Base-by-base conservation (phyloP, 2,329 filamentous ascomycete genomes). In the Fusarium haematococcum region DNA sequence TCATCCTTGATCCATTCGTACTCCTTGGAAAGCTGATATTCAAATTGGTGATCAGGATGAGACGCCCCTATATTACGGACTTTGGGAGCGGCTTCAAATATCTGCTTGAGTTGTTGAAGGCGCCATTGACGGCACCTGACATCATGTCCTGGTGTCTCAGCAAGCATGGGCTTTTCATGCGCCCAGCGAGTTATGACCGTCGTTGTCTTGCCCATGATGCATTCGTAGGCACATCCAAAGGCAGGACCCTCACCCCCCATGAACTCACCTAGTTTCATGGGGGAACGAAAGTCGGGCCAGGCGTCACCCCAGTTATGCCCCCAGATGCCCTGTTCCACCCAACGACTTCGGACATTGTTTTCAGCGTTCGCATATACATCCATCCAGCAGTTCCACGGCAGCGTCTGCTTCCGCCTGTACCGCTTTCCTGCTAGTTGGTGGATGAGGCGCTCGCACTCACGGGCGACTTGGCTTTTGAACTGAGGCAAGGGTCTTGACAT, bases 291-390 rank as follows among this genome's bases (percentile, higher is more conserved):
- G n/a, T 23, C n/a, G 16, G 35, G 16, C 69, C 69, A 72, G 25
- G 63, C 66, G 1, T 63, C 63, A 7, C 71, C 71, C 67, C 71
- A 70, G 25, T 27, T 35, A 6, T 65, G 48, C 8, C 54, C 62
- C 66, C 69, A 74, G 27, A 74, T 74, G 2, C 69, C 69, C 3
- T 65, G 45, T 23, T 72, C 48, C 4, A 63, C 56, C 67, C 71
- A 74, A 30, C 60, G 60, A 10, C 35, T 39, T 3, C 71, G 64
- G 14, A 72, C 63, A 20, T 74, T 72, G 57, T 72, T 74, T 25
- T 70, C 67, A 2, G 71, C 66, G 50, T 70, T 73, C 1, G 56
- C 43, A 14, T 35, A 13, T 6, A 48, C n/a, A 23, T 67, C 57
- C 16, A 20, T 50, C 14, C 20, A 43, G 6, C 5, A 16, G 27